Conservation (phyloP, 352 stramenopile species). For the Globisporangium sylvaticum region DNA sequence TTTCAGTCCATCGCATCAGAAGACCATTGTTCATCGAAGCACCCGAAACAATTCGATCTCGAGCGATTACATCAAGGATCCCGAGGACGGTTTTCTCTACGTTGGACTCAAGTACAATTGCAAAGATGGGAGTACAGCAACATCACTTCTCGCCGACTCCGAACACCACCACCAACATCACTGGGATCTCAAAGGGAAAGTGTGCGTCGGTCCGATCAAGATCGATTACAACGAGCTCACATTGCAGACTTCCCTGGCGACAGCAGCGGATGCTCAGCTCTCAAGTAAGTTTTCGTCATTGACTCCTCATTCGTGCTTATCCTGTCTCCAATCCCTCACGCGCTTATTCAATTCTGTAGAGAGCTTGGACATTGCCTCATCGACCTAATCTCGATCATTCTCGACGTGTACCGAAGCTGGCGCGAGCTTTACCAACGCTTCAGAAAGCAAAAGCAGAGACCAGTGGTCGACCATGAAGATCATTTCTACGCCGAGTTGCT, state of each 20-base stretch:
- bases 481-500: constrained; percentile 2
- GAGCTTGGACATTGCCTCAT: constrained; percentile 25
- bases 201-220: constrained; percentile 51
- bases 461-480: constrained; percentile 3
- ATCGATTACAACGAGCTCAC: constrained; percentile 61
- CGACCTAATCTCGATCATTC: constrained; percentile 48
- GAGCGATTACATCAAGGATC: constrained; percentile 62
- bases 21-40: neutral
- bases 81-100: constrained; percentile 68
- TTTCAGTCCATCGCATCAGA: constrained; percentile 18
- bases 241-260: constrained; percentile 29
- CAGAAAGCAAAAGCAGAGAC: constrained; percentile 27
- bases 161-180: constrained; percentile 11
- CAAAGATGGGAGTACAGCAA: constrained; percentile 4
- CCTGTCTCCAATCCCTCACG: neutral
- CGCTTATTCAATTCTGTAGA: constrained; percentile 9
- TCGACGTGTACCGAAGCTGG: constrained; percentile 47
- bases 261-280: constrained; percentile 5
- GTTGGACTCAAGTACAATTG: constrained; percentile 62
- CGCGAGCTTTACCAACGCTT: constrained; percentile 31
- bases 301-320: neutral
- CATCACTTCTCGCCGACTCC: constrained; percentile 11
- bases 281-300: constrained; percentile 2
- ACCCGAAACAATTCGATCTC: constrained; percentile 45
- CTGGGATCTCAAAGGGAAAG: constrained; percentile 53